These are phyloP conservation scores for Phialophora expanda DNA, from an alignment of 2,329 filamentous ascomycete species.

Conservation along the genomic window DNA sequence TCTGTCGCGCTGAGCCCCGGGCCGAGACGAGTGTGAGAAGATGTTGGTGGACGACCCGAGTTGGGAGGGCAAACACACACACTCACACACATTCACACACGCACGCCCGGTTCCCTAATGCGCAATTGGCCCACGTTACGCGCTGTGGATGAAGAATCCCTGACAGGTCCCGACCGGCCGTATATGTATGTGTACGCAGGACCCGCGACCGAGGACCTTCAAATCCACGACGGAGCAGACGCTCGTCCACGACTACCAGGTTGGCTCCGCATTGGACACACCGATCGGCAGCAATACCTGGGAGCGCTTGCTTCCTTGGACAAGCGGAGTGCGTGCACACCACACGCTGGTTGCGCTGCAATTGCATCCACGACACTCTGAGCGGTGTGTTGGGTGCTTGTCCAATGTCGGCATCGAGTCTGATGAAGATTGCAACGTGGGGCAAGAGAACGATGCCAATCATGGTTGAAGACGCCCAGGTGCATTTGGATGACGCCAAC, in stretches of 20 bases:
- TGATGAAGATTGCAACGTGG: neutral
- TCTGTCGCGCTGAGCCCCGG: constrained; percentile 18
- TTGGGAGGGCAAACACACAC: too few species aligned
- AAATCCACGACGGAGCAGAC: neutral
- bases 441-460: neutral
- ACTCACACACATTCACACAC: neutral
- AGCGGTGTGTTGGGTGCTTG: neutral
- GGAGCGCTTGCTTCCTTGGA: too few species aligned
- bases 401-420: neutral
- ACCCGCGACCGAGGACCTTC: neutral
- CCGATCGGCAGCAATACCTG: neutral
- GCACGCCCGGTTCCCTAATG: neutral
- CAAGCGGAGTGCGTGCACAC: neutral
- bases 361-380: neutral
- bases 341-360: neutral
- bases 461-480: neutral
- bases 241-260: neutral
- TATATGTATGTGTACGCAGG: too few species aligned
- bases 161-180: neutral
- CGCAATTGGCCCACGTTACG: neutral
- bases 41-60: too few species aligned
- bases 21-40: neutral
- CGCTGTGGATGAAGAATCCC: neutral
- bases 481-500: neutral
- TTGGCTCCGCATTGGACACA: neutral